Evolutionary conservation across 371 early-diverging fungal species (phyloP), one percentile per base, ranked within the genome.

Genomic region (Lichtheimia hyalospora): DNA sequence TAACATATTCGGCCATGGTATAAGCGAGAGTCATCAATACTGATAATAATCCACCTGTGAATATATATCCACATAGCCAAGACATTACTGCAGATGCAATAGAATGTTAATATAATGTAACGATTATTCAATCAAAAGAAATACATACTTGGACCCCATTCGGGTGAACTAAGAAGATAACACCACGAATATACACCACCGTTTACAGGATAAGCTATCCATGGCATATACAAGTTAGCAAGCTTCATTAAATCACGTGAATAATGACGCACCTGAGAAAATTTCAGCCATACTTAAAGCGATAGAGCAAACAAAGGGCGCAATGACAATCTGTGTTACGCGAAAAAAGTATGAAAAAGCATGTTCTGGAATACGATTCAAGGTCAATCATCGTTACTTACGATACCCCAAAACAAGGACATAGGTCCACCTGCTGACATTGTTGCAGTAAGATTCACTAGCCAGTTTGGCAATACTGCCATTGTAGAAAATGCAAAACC

Each of bases 141-240:
- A 12, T 27, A 49, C 75, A 64, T 67, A 73, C 73, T 68, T 49
- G 73, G 75, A 8, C 71, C 78, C 69, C 69, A 70, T 58, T 74
- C 54, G 46, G 71, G 52, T 41, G 52, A 66, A 27, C 70, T 62
- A 3, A 78, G 39, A 28, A 71, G 15, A 24, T 70, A 69, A 21
- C 69, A 67, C 78, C 60, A 64, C 18, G 58, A 63, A 28, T 65
- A 73, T 15, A 76, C 66, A 57, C 71, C 72, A 25, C 75, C 75
- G 42, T 65, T 70, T 16, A 71, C 55, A 21, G 75, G 75, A 52
- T 67, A 69, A 1, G 70, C 67, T 61, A 28, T 13, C 1, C 2
- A 10, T 10, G 12, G 34, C 34, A 34, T 2, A 8, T 23, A 2
- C 0, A 34, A 8, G 10, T 34, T 34, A 34, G 34, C 10, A 34